Percentiles rank a stretch among this genome's conserved stretches.
phyloP scores from a whole-genome alignment of 768 basidiomycete genomes.

The Lepiota brunneoincarnata region DNA sequence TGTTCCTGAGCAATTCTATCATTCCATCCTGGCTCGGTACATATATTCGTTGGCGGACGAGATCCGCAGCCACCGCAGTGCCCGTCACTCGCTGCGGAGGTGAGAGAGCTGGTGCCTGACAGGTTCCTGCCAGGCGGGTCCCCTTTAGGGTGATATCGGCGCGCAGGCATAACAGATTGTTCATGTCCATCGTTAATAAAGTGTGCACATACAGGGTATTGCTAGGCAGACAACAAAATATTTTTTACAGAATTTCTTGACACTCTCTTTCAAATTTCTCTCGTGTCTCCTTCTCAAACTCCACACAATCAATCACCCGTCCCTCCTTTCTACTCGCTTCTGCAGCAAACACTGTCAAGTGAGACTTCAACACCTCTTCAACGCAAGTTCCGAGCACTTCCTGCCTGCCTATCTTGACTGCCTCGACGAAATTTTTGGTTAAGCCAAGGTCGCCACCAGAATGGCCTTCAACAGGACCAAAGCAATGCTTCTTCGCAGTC shows the following conservation, averaged over 20 bases:
- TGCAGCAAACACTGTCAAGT: conserved; percentile 86
- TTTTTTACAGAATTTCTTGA: background rate
- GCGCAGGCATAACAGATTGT: no score
- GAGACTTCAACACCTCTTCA: conserved; percentile 69
- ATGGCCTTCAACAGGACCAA: conserved; percentile 63
- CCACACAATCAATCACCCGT: conserved; percentile 62
- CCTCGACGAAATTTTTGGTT: conserved; percentile 72
- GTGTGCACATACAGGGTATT: background rate
- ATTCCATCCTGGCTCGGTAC: background rate
- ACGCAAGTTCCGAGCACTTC: conserved; percentile 62
- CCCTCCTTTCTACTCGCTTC: conserved; percentile 74
- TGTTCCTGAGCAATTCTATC: background rate
- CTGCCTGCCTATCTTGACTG: conserved; percentile 66
- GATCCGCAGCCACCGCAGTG: no score
- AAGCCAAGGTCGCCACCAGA: conserved; percentile 84
- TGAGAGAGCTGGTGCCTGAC: no score
- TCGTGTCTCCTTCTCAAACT: conserved; percentile 51
- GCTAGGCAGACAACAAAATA: background rate
- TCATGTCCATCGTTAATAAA: no score
- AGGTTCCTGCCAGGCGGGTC: no score
- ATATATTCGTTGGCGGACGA: no score
- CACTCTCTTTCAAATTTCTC: conserved; percentile 8
- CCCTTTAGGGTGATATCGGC: no score
- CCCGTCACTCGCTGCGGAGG: no score
- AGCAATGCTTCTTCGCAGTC: conserved; percentile 29